These are phyloP conservation scores for Salisapilia sapeloensis DNA, from an alignment of 352 stramenopile genomes.

Conservation along the genomic window DNA sequence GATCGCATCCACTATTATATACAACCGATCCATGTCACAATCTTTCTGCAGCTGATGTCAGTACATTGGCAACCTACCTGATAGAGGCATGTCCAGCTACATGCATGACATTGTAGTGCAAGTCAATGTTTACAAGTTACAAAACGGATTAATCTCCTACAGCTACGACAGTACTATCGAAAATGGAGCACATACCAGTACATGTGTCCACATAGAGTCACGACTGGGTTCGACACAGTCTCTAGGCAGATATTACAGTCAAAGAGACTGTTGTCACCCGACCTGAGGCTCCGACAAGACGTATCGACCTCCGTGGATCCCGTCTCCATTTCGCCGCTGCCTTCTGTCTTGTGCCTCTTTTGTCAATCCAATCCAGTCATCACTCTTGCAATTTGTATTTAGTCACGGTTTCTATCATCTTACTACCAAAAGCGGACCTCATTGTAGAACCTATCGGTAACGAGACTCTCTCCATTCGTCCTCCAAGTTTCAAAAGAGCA, in stretches of 20 bases:
- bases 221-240: conserved; percentile 65
- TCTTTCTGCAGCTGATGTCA: background rate
- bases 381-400: no score
- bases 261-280: conserved; percentile 16
- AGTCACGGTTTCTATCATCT: no score
- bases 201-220: conserved; percentile 82
- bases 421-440: no score
- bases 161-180: background rate
- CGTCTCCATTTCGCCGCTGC: no score
- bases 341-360: no score
- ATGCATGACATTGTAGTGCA: conserved; percentile 2
- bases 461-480: no score
- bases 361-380: no score
- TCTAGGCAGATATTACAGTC: conserved; percentile 87
- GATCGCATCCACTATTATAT: conserved; percentile 43
- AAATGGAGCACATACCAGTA: conserved; percentile 44
- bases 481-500: no score
- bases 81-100: conserved; percentile 76
- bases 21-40: conserved; percentile 1
- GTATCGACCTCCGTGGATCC: conserved; percentile 1
- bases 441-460: no score
- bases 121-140: background rate
- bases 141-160: background rate
- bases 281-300: conserved; percentile 3
- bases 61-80: conserved; percentile 15